Evolutionary conservation across 306 rosid species (phyloP).

Genomic region (Cotoneaster glaucophyllus): DNA sequence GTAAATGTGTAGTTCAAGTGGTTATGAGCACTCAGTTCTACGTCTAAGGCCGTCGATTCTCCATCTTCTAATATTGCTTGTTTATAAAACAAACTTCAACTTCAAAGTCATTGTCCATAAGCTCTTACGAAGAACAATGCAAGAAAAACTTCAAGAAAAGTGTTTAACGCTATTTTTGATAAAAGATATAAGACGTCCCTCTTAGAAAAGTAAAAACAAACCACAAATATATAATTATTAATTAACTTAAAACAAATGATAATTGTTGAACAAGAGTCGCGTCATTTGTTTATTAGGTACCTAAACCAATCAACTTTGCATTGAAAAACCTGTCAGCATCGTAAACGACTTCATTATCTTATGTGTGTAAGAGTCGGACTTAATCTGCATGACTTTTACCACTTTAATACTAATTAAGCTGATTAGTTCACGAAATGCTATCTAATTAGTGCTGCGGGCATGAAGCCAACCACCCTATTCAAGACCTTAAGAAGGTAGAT

Average conservation of each 20-base stretch:
- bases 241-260: background rate
- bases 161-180: background rate
- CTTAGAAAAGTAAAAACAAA: background rate
- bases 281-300: conserved; percentile 14
- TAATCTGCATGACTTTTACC: background rate
- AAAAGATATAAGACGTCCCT: background rate
- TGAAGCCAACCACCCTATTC: background rate
- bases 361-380: background rate
- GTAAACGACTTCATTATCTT: conserved; percentile 16
- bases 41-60: background rate
- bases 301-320: conserved; percentile 28
- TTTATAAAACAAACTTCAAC: background rate
- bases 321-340: background rate
- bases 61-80: background rate
- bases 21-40: background rate
- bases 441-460: background rate
- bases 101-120: background rate
- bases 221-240: background rate
- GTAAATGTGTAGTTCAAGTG: background rate
- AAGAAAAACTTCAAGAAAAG: background rate
- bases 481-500: background rate
- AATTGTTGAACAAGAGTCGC: conserved; percentile 1
- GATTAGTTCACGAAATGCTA: background rate
- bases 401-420: conserved; percentile 1
- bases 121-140: background rate